Percentiles rank a stretch among this genome's conserved stretches.
phyloP scores from a whole-genome alignment of 768 basidiomycete genomes.

The Leccinum variicolor region DNA sequence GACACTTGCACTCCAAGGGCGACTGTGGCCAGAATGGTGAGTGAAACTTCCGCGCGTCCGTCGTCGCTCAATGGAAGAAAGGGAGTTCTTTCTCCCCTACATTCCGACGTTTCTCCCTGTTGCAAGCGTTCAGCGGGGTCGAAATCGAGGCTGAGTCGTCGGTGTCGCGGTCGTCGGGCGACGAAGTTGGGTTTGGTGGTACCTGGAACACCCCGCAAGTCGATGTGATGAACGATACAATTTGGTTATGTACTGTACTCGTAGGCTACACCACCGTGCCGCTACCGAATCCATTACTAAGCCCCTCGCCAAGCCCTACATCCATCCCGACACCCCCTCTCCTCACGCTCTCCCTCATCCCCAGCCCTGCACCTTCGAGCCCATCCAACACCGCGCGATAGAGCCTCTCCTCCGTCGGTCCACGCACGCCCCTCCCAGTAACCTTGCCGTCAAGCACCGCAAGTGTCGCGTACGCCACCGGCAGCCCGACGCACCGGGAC shows the following conservation, averaged over 20 bases:
- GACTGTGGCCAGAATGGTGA: conserved; percentile 51
- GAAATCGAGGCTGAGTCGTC: conserved; percentile 54
- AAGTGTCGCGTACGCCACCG: conserved; percentile 79
- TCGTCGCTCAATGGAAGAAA: conserved; percentile 77
- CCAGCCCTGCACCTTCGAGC: conserved; percentile 48
- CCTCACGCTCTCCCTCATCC: conserved; percentile 36
- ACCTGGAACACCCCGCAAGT: background rate
- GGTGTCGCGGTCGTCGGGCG: background rate
- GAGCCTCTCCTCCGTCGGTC: conserved; percentile 60
- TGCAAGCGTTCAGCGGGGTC: conserved; percentile 43
- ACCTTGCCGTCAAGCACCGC: conserved; percentile 60
- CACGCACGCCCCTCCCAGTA: conserved; percentile 57
- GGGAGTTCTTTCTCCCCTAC: conserved; percentile 75
- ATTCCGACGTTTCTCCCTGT: conserved; percentile 39
- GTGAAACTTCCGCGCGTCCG: conserved; percentile 56
- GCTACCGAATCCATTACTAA: conserved; percentile 6
- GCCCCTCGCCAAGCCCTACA: conserved; percentile 29
- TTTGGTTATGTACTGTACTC: too few species aligned
- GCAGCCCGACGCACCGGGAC: conserved; percentile 87
- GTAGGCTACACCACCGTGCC: too few species aligned
- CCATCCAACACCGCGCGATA: conserved; percentile 60
- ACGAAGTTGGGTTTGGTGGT: conserved; percentile 12
- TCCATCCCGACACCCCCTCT: conserved; percentile 46
- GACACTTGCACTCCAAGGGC: conserved; percentile 51
- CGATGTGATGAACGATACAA: too few species aligned